Conservation (phyloP, 768 basidiomycete species). For the Tylopilus subfusipes region DNA sequence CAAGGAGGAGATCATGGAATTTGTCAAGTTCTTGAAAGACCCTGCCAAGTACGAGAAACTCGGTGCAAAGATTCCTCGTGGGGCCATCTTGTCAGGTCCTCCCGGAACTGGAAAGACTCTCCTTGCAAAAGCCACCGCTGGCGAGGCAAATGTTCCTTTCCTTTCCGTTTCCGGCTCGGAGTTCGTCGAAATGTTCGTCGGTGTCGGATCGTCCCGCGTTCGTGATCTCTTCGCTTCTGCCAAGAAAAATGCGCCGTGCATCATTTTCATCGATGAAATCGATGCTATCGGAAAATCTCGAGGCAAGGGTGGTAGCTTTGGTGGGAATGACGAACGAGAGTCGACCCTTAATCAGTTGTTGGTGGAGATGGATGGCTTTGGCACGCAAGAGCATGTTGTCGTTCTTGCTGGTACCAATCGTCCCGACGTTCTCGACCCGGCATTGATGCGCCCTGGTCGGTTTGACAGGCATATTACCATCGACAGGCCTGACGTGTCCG, state of each 20-base stretch:
- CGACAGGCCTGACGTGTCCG: conserved; percentile 91
- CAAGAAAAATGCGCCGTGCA: conserved; percentile 96
- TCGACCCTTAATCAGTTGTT: conserved; percentile 95
- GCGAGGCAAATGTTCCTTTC: conserved; percentile 97
- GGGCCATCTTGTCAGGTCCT: conserved; percentile 91
- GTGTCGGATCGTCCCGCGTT: conserved; percentile 95
- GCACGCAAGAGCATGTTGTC: conserved; percentile 94
- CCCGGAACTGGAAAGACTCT: conserved; percentile 99
- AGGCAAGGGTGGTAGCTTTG: conserved; percentile 71
- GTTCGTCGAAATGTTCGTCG: conserved; percentile 99
- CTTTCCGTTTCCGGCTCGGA: conserved; percentile 98
- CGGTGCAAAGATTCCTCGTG: conserved; percentile 96
- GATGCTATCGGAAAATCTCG: conserved; percentile 97
- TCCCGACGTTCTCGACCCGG: conserved; percentile 93
- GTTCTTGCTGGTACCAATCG: conserved; percentile 96
- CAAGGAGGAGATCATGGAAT: conserved; percentile 99
- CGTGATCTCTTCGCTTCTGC: conserved; percentile 97
- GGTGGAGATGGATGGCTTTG: conserved; percentile 99
- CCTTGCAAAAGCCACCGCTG: conserved; percentile 96
- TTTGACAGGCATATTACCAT: conserved; percentile 97
- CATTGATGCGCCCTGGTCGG: conserved; percentile 94
- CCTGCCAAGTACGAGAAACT: conserved; percentile 92
- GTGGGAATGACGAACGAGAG: conserved; percentile 97
- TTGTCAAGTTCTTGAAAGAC: conserved; percentile 98
- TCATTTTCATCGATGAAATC: conserved; percentile 99